phyloP scores from a whole-genome alignment of 78 protist genomes.

The Pigoraptor vietnamica region DNA sequence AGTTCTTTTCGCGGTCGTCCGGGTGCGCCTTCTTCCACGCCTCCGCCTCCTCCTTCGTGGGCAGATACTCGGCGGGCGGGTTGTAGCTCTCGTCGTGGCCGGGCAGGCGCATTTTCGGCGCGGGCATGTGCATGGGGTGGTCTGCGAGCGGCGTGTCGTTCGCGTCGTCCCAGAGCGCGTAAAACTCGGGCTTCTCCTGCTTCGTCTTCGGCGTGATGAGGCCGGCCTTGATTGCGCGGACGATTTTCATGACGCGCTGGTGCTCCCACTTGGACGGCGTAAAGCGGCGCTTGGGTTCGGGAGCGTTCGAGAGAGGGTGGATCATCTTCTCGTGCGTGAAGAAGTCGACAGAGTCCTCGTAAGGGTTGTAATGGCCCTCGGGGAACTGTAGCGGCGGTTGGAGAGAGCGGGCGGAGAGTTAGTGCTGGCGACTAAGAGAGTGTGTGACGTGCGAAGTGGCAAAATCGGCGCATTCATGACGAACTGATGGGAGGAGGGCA shows the following conservation, averaged over 20 bases:
- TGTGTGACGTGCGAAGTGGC: neutral
- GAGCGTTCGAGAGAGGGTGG: slow-evolving; percentile 46
- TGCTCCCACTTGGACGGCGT: slow-evolving; percentile 65
- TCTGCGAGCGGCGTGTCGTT: neutral
- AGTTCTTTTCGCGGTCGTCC: slow-evolving; percentile 45
- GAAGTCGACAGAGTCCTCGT: slow-evolving; percentile 20
- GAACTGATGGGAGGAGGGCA: too few species aligned
- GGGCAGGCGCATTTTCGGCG: slow-evolving; percentile 44
- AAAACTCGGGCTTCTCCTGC: slow-evolving; percentile 1
- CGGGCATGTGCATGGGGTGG: slow-evolving; percentile 29
- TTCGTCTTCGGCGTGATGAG: neutral
- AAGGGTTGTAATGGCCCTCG: neutral
- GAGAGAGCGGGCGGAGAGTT: too few species aligned
- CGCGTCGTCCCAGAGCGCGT: slow-evolving; percentile 22
- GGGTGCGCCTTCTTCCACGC: slow-evolving; percentile 52
- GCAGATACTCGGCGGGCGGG: slow-evolving; percentile 93
- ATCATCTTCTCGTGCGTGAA: slow-evolving; percentile 26
- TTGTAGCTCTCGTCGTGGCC: slow-evolving; percentile 86
- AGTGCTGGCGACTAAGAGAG: too few species aligned
- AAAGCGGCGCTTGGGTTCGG: slow-evolving; percentile 76
- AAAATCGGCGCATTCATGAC: too few species aligned
- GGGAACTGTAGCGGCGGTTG: neutral
- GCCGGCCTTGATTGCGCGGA: slow-evolving; percentile 58
- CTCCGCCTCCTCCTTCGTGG: slow-evolving; percentile 48
- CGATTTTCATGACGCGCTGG: slow-evolving; percentile 41